Base-by-base conservation (phyloP, 2,329 filamentous ascomycete species). In the Pyrenophora seminiperda region DNA sequence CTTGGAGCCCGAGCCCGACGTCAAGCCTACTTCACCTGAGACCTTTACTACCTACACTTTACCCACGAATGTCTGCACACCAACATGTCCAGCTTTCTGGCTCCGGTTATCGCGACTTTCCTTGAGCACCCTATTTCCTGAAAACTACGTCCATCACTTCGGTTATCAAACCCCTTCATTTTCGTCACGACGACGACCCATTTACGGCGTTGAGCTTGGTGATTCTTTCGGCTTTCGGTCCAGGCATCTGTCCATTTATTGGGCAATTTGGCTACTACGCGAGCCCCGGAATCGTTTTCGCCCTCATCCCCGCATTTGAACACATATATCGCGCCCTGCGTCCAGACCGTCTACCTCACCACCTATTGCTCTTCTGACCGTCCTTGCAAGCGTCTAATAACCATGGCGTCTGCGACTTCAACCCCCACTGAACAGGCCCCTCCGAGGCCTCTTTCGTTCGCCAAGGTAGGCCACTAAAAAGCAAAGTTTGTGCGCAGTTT, bases 381-480 rank as follows among this genome's bases (percentile, higher is more conserved):
- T 36, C 33, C 36, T 32, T 38, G 33, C 24, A 38, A 45, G 32
- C 38, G 41, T 37, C 27, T 30, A 24, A 63, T 15, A 30, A 27
- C 42, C 32, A 73, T 74, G 70, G 63, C 70, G 14, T 71, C 70
- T 47, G 56, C 67, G 41, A 57, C 66, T 36, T 59, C 69, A 31
- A 57, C 63, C 11, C 55, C 66, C 43, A 47, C 61, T 20, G 70
- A 72, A 43, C 60, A 66, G 41, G 46, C 60, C 20, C 58, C 61
- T 76, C 53, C 57, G 44, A 85, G 83, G 73, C 81, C 86, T 62
- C 44, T 52, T 20, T 90, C 88, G 34, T 91, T 91, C 79, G 88
- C 88, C 74, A 91, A 89, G 82, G 88, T 90, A 77, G 50, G 78
- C 63, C 24, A 9, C 11, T 11, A 22, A 31, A 3, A 31, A 32